These are phyloP conservation scores for Ceratocystis harringtonii DNA, from an alignment of 2,329 filamentous ascomycete genomes.

Conservation along the genomic window DNA sequence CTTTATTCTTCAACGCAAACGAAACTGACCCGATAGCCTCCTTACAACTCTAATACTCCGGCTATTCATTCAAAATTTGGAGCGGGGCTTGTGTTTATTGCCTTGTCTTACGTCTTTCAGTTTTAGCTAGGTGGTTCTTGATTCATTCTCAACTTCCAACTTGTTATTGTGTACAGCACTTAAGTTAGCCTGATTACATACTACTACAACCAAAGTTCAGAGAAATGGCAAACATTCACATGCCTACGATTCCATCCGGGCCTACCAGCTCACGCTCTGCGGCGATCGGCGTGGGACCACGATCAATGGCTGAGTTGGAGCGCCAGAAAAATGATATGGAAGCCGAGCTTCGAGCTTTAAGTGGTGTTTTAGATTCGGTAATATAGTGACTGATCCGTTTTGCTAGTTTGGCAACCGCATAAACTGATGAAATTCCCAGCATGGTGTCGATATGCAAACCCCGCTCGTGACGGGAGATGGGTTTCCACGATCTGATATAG, in stretches of 20 bases:
- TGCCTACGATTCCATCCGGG: slow-evolving; percentile 53
- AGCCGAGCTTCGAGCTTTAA: slow-evolving; percentile 69
- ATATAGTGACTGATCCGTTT: not conserved
- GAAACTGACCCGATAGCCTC: not conserved
- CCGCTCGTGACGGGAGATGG: slow-evolving; percentile 75
- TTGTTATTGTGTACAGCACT: not conserved
- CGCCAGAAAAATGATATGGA: slow-evolving; percentile 73
- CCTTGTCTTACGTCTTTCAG: too few species aligned
- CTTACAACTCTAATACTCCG: not conserved
- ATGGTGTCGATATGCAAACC: slow-evolving; percentile 86
- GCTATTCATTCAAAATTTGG: too few species aligned
- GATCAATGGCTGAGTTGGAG: slow-evolving; percentile 67
- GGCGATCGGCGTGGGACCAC: slow-evolving; percentile 47
- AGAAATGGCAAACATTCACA: slow-evolving; percentile 42
- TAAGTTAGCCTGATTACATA: not conserved
- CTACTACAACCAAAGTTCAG: not conserved
- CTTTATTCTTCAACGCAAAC: too few species aligned
- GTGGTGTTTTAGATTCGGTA: slow-evolving; percentile 79
- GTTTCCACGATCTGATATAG: slow-evolving; percentile 82
- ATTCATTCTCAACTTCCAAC: not conserved
- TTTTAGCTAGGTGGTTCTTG: too few species aligned
- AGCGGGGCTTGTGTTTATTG: too few species aligned
- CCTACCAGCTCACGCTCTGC: slow-evolving; percentile 47
- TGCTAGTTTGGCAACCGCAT: not conserved
- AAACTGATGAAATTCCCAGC: slow-evolving; percentile 36